phyloP scores from a whole-genome alignment of 495 filamentous ascomycete genomes.

The Parachaetomium inaequale region DNA sequence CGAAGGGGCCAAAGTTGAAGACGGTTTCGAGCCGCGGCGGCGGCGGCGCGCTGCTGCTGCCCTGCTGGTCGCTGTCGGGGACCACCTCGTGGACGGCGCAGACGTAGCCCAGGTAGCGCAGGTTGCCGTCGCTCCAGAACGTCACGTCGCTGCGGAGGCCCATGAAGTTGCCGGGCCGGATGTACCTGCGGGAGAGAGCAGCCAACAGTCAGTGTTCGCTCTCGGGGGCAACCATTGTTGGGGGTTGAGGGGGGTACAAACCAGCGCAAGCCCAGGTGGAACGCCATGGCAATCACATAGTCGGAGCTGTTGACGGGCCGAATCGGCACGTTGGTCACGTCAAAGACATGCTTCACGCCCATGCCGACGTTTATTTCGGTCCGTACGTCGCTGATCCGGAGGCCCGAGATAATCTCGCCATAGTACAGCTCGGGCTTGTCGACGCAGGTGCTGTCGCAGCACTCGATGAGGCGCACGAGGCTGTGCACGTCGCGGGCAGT shows the following conservation, averaged over 20 bases:
- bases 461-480: not conserved
- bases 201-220: not conserved
- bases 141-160: not conserved
- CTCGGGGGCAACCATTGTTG: not conserved
- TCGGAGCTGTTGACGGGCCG: not conserved
- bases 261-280: slow-evolving; percentile 13
- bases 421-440: not conserved
- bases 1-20: not conserved
- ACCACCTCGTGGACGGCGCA: not conserved
- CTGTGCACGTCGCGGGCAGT: slow-evolving; percentile 13
- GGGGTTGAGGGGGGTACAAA: not conserved
- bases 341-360: not conserved
- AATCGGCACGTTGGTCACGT: not conserved
- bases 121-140: not conserved
- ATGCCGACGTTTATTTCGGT: not conserved
- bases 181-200: slow-evolving; percentile 5
- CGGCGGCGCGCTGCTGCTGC: not conserved
- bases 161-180: not conserved
- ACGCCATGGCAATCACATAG: not conserved
- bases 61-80: not conserved
- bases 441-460: not conserved
- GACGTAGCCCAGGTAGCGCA: not conserved
- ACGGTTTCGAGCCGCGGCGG: not conserved
- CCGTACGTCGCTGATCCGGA: slow-evolving; percentile 8
- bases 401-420: not conserved